phyloP scores from a whole-genome alignment of 805 yeast genomes.

The Spathaspora boniae region DNA sequence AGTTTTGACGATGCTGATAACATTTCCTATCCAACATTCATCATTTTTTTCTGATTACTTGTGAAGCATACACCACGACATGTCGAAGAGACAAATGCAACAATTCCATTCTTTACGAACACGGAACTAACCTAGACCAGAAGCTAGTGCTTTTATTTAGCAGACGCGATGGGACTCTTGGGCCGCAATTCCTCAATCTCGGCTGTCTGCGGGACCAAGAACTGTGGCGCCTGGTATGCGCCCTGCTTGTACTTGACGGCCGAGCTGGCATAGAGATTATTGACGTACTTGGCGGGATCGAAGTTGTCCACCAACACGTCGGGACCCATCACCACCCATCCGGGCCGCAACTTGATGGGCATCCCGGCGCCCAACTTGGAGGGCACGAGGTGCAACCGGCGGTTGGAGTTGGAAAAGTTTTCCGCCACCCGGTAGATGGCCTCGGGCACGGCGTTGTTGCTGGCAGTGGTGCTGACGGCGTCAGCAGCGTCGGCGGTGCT shows the following conservation, averaged over 20 bases:
- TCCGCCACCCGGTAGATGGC: constrained; percentile 80
- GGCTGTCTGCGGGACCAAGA: constrained; percentile 56
- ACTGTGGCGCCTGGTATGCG: constrained; percentile 23
- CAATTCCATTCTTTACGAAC: too few species aligned
- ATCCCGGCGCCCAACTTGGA: constrained; percentile 61
- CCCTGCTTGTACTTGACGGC: constrained; percentile 21
- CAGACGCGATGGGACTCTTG: constrained; percentile 55
- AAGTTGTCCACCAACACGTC: constrained; percentile 77
- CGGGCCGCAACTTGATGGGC: constrained; percentile 67
- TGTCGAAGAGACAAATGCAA: too few species aligned
- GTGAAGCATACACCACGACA: too few species aligned
- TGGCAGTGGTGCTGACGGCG: constrained; percentile 4
- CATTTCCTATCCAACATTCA: constrained; percentile 48
- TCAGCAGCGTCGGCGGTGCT: constrained; percentile 5
- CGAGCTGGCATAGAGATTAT: constrained; percentile 31
- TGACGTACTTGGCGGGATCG: constrained; percentile 26
- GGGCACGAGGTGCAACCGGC: constrained; percentile 84
- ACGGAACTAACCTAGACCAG: too few species aligned
- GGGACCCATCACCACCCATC: constrained; percentile 90
- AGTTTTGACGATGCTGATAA: constrained; percentile 52
- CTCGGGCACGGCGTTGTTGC: constrained; percentile 48
- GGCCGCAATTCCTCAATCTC: constrained; percentile 84
- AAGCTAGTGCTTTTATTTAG: too few species aligned
- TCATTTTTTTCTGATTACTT: too few species aligned
- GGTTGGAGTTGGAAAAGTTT: constrained; percentile 78